A percentile compares a stretch with the other conserved stretches of the same genome.
phyloP scores from a whole-genome alignment of 2,329 filamentous ascomycete species.

The Aulographum hederae region DNA sequence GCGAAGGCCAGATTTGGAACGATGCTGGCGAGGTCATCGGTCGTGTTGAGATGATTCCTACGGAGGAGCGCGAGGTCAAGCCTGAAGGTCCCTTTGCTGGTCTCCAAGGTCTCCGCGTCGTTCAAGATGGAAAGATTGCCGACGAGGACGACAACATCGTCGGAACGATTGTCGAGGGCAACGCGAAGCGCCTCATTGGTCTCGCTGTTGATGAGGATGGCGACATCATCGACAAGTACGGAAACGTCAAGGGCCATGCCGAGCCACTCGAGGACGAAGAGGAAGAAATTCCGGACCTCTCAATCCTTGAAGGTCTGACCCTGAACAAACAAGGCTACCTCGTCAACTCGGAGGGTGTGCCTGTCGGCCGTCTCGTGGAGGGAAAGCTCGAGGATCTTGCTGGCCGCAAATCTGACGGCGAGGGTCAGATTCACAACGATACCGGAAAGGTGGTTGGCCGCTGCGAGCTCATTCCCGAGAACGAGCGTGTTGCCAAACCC shows the following conservation, averaged over 20 bases:
- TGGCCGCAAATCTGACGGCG: constrained; percentile 34
- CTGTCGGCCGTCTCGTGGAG: constrained; percentile 36
- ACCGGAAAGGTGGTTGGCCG: constrained; percentile 37
- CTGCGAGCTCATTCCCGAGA: constrained; percentile 38
- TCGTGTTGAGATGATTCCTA: constrained; percentile 47
- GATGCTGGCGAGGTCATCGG: constrained; percentile 56
- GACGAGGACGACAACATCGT: constrained; percentile 32
- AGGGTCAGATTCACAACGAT: constrained; percentile 38
- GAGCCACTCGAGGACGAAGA: constrained; percentile 33
- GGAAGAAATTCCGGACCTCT: constrained; percentile 28
- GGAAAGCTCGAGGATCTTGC: constrained; percentile 37
- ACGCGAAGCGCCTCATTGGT: constrained; percentile 39
- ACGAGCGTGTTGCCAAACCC: constrained; percentile 34
- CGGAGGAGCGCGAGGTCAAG: constrained; percentile 38
- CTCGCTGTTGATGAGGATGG: constrained; percentile 43
- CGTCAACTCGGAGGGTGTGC: constrained; percentile 32
- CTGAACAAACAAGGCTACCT: constrained; percentile 42
- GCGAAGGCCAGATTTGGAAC: constrained; percentile 52
- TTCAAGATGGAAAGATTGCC: constrained; percentile 28
- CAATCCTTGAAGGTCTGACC: constrained; percentile 31
- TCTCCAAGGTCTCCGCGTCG: constrained; percentile 28
- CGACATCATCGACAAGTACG: constrained; percentile 42
- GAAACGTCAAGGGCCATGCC: constrained; percentile 42
- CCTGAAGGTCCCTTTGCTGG: constrained; percentile 32
- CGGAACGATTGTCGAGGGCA: constrained; percentile 37